Base-by-base conservation (phyloP, 495 filamentous ascomycete genomes). In the Aspergillus baeticus region DNA sequence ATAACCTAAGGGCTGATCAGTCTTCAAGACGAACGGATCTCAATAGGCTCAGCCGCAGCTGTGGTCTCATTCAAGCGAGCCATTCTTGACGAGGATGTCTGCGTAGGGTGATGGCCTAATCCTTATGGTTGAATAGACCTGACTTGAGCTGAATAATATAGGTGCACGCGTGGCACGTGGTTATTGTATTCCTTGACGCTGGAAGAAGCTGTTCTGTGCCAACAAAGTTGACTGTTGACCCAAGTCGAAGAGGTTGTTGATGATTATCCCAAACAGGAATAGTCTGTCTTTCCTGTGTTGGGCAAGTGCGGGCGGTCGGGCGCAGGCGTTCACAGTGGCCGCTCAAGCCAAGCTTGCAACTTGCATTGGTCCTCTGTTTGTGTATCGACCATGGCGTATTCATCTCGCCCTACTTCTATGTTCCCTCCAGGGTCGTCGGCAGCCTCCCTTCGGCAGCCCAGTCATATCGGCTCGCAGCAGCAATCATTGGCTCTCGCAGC, bases 11-110 rank as follows among this genome's bases (percentile, higher is more conserved):
- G 23, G 23, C 18, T 17, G 20, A 31, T 14, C 1, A 14, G 38
- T 17, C 23, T 13, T 42, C 26, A 43, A 23, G 33, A 84, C 91
- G 73, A 79, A 96, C 92, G 77, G 58, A 84, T 84, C 58, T 96
- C 93, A 59, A 96, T 72, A 35, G 81, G 87, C 69, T 96, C 93
- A 51, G 77, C 65, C 26, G 84, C 77, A 66, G 84, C 77, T 46
- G 79, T 64, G 42, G 82, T 80, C 71, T 97, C 94, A 77, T 97
- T 97, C 65, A 98, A 81, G 69, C 93, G 83, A 69, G 93, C 93
- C 93, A 98, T 69, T 48, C 55, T 56, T 15, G 31, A 23, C 21
- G 50, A 29, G 41, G 15, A 13, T 20, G 26, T 38, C 5, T 48
- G 43, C 20, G 36, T 41, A 33, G 38, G 20, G 33, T 35, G 18